Percentiles rank a stretch among this genome's conserved stretches.
Conservation (phyloP, 2,329 filamentous ascomycete species). For the Trichophyton verrucosum region DNA sequence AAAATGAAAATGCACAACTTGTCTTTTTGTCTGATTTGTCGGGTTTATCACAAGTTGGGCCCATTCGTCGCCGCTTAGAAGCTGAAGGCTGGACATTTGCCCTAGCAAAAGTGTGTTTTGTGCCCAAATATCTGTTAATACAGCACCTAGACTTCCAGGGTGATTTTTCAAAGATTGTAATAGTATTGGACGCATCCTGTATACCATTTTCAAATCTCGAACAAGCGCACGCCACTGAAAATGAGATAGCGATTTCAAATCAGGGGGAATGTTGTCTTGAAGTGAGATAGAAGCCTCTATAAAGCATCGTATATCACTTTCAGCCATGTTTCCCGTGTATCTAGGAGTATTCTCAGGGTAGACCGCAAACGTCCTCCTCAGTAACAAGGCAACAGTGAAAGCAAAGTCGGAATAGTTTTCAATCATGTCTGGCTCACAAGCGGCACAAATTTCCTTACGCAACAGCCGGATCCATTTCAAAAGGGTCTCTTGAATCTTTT, state of each 20-base stretch:
- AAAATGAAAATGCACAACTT: conserved; percentile 20
- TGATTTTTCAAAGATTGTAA: conserved; percentile 23
- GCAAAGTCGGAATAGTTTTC: conserved; percentile 15
- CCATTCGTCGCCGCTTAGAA: background rate
- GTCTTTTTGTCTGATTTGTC: background rate
- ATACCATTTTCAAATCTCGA: conserved; percentile 37
- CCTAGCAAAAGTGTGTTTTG: conserved; percentile 11
- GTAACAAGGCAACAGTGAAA: conserved; percentile 12
- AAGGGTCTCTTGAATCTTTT: conserved; percentile 32
- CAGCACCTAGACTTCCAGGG: conserved; percentile 20
- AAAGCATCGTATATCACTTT: conserved; percentile 3
- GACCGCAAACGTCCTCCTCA: conserved; percentile 12
- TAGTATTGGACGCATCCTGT: conserved; percentile 27
- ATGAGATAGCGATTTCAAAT: conserved; percentile 24
- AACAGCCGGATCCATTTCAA: conserved; percentile 41
- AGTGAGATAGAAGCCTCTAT: conserved; percentile 23
- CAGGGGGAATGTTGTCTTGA: conserved; percentile 34
- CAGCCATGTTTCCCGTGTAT: conserved; percentile 4
- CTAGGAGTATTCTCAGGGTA: conserved; percentile 5
- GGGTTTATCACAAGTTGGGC: background rate
- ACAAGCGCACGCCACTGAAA: conserved; percentile 31
- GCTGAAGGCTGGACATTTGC: background rate
- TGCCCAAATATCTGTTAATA: conserved; percentile 36
- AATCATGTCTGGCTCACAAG: conserved; percentile 25
- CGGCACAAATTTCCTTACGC: conserved; percentile 33